These are phyloP conservation scores for Oldenlandia corymbosa DNA, from an alignment of 257 asterid genomes.

Conservation along the genomic window DNA sequence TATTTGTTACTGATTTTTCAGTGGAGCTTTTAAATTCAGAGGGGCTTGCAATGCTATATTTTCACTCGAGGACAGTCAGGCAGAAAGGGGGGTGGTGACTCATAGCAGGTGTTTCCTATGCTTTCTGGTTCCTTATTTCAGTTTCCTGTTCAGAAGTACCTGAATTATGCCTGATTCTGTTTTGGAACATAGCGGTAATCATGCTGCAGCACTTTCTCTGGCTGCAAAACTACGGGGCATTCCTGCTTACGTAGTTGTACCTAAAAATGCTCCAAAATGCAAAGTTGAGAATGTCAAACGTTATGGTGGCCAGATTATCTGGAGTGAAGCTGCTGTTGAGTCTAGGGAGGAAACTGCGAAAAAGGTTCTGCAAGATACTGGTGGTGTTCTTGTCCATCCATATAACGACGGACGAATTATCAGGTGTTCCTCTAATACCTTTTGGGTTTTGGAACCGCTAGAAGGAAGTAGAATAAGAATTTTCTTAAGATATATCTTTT, in stretches of 20 bases:
- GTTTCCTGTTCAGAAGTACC: slow-evolving; percentile 10
- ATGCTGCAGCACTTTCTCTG: slow-evolving; percentile 96
- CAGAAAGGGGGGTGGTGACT: slow-evolving; percentile 79
- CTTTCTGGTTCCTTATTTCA: slow-evolving; percentile 1
- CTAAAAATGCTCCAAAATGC: slow-evolving; percentile 84
- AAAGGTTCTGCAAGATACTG: slow-evolving; percentile 65
- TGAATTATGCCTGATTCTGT: slow-evolving; percentile 24
- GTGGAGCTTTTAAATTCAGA: slow-evolving; percentile 91
- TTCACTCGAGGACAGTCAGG: slow-evolving; percentile 72
- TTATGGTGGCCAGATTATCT: slow-evolving; percentile 71
- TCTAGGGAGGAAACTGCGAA: slow-evolving; percentile 77
- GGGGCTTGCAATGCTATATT: slow-evolving; percentile 95
- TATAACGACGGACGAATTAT: slow-evolving; percentile 73
- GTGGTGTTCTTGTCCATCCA: slow-evolving; percentile 86
- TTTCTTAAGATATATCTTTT: not conserved
- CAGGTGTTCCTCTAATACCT: slow-evolving; percentile 38
- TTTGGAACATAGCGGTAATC: slow-evolving; percentile 66
- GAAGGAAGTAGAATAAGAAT: not conserved
- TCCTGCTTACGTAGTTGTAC: slow-evolving; percentile 79
- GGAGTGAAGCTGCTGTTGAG: slow-evolving; percentile 67
- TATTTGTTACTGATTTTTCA: slow-evolving; percentile 22
- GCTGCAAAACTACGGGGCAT: slow-evolving; percentile 88
- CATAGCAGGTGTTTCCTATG: slow-evolving; percentile 71
- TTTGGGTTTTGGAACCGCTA: not conserved
- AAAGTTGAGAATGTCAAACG: slow-evolving; percentile 90